Base-by-base conservation (phyloP, 2,329 filamentous ascomycete genomes). In the Fusarium nygamai region DNA sequence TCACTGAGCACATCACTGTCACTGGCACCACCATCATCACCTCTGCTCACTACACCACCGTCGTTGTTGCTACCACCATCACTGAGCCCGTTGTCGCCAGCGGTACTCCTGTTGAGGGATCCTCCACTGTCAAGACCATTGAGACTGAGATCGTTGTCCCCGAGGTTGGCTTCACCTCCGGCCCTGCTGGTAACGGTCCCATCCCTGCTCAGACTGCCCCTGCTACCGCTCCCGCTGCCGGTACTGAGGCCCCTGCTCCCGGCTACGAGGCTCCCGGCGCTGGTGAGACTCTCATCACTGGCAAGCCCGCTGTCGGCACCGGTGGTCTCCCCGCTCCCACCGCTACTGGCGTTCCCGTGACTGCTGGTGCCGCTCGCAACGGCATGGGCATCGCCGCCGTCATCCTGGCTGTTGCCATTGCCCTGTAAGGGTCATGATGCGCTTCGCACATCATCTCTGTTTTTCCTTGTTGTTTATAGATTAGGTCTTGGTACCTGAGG, bases 1-100 rank as follows among this genome's bases (percentile, higher is more conserved):
- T 90, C 81, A 90, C 90, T 77, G 88, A 87, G 63, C 88, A 92
- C 83, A 86, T 90, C 79, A 88, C 89, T 38, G 85, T 86, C 67
- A 85, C 86, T 20, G 82, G 86, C 51, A 84, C 85, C 31, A 89
- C 89, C 65, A 87, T 86, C 67, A 83, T 89, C 78, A 78, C 81
- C 64, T 80, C 88, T 48, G 82, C 88, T 65, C 81, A 81, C 61
- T 85, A 86, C 77, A 90, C 88, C 75, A 86, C 88, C 39, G 82
- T 89, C 80, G 86, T 85, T 51, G 82, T 88, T 73, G 80, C 80
- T 43, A 83, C 84, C 47, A 83, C 83, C 68, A 84, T 90, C 77
- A 83, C 87, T 61, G 85, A 85, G 80, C 87, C 87, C 69, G 87
- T 84, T 80, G 85, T 86, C 80, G 86, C 85, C 54, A 82, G 84